Base-by-base conservation (phyloP, 2,329 filamentous ascomycete genomes). In the Xylaria digitata region DNA sequence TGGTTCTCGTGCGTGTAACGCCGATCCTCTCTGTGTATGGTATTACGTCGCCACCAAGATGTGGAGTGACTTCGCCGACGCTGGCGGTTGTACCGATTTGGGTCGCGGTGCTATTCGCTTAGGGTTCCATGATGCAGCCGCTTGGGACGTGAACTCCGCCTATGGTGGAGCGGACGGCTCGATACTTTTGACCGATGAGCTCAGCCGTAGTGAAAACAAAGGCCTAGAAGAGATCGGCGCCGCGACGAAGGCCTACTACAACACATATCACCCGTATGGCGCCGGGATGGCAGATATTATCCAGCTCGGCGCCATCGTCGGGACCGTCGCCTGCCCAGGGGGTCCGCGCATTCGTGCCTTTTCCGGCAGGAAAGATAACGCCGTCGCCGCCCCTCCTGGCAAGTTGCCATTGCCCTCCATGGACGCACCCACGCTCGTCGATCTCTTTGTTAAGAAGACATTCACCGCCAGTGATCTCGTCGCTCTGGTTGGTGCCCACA, bases 401-500 rank as follows among this genome's bases (percentile, higher is more conserved):
- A 79, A 82, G 42, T 80, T 88, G 7, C 85, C 86, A 0, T 72
- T 78, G 37, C 78, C 80, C 0, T 76, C 78, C 49, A 78, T 79
- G 52, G 64, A 76, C 17, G 82, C 82, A 23, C 76, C 82, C 37
- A 77, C 75, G 13, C 77, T 86, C 46, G 79, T 86, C 61, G 69
- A 76, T 3, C 77, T 85, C 7, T 87, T 87, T 74, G 65, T 72
- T 34, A 80, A 80, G 67, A 87, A 87, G 76, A 84, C 84, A 2
- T 83, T 87, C 76, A 76, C 75, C 8, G 75, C 83, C 1, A 75
- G 76, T 32, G 85, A 86, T 59, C 80, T 88, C 3, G 82, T 84
- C 1, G 85, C 86, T 1, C 81, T 88, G 1, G 71, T 88, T 2
- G 86, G 86, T 60, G 85, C 86, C 0, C 86, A 88, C 74, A 82